Evolutionary conservation across 139 green algal genomes (phyloP), one percentile per base, ranked within the genome.

Genomic region (Yamagishiella unicocca): DNA sequence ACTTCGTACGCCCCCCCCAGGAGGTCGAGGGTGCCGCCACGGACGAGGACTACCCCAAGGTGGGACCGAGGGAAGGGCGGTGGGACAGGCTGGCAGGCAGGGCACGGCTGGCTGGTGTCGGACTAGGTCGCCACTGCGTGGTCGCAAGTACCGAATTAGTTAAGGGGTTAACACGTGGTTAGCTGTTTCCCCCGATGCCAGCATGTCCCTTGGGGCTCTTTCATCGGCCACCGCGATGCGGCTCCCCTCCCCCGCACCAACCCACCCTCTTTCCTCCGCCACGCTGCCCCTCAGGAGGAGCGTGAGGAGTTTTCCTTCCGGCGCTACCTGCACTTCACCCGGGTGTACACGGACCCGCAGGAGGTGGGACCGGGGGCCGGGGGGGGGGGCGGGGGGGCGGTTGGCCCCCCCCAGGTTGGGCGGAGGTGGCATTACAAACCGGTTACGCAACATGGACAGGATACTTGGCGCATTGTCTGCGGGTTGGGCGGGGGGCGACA

Each of bases 271-370:
- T 27, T 50, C 31, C 67, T 46, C 45, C 43, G 2, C 4, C 45
- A 27, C 25, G 2, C 72, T 24, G n/a, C 42, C 71, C 40, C 27
- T 9, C 79, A 85, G 79, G 90, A 90, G 50, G 42, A 89, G 54
- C 91, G 92, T 0, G 79, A 93, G 22, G 64, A 74, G 35, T 97
- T 95, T 78, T 74, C 89, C 54, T 93, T 96, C 45, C 87, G 93
- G 78, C 90, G 91, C 45, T 97, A 92, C 89, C 70, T 98, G 2
- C 62, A 97, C 27, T 50, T 95, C 29, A 94, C 93, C 2, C 83
- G 93, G 0, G 94, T 94, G 38, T 98, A 95, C 86, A 58, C 54
- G 5, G 93, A 96, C 86, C 90, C 91, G 40, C 33, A 64, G 1
- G 78, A 74, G n/a, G 55, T 27, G 8, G 55, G 58, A 61, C 38